Conservation (phyloP, 441 rosid genomes). For the Metrosideros polymorpha region DNA sequence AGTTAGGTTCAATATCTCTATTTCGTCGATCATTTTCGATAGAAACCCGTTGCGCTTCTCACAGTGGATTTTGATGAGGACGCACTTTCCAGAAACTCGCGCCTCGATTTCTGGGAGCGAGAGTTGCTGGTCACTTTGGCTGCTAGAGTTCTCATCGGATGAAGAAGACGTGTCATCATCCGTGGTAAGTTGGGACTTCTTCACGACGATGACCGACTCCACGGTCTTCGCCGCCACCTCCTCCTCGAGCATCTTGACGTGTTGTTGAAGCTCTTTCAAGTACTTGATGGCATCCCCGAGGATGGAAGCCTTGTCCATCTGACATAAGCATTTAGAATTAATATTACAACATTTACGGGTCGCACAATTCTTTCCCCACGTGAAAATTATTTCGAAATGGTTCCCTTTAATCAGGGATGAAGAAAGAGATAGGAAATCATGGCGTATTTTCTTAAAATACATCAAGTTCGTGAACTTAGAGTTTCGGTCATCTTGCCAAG, state of each 20-base stretch:
- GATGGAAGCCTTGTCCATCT: not conserved
- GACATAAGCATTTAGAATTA: not conserved
- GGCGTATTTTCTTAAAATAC: not conserved
- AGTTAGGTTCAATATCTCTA: not conserved
- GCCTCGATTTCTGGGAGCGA: not conserved
- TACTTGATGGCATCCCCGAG: not conserved
- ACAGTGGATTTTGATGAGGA: not conserved
- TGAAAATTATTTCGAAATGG: not conserved
- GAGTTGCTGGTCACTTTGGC: not conserved
- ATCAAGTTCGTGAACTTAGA: not conserved
- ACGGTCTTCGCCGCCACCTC: not conserved
- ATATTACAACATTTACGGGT: rapidly evolving
- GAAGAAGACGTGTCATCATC: not conserved
- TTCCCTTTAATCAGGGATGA: not conserved
- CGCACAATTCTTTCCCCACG: not conserved
- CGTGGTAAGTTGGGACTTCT: not conserved
- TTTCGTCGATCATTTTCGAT: not conserved
- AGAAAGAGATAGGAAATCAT: not conserved
- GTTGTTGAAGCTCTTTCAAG: not conserved
- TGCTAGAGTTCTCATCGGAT: not conserved
- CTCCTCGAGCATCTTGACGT: not conserved
- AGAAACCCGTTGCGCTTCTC: not conserved
- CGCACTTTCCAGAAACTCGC: not conserved
- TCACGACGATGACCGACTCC: not conserved
- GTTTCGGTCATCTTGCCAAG: not conserved